Base-by-base conservation (phyloP, 768 basidiomycete species). In the Mycena vulgaris region DNA sequence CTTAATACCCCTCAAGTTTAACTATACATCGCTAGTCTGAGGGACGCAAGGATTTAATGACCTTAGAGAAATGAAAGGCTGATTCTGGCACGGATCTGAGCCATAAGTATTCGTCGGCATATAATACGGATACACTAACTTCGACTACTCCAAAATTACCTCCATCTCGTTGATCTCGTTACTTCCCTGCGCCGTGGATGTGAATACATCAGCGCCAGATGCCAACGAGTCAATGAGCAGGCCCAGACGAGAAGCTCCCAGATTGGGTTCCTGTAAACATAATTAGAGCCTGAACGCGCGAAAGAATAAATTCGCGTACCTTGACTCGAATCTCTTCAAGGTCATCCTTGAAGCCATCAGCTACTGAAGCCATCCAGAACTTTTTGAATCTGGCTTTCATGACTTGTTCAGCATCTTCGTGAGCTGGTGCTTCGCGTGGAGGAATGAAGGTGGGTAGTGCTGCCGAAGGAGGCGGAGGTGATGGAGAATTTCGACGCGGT, bases 341-440 rank as follows among this genome's bases (percentile, higher is more conserved):
- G 78, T 96, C 95, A 52, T 93, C 91, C 70, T 88, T 89, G 80
- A 96, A 96, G 14, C 89, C 94, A 77, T 95, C 93, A 2, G 90
- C 93, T 9, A 95, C 87, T 0, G 92, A 89, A 3, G 89, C 82
- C 94, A 96, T 95, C 95, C 95, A 96, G 76, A 96, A 95, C 78
- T 91, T 91, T 63, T 91, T 83, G 78, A 96, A 96, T 49, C 85
- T 88, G 37, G 89, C 89, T 75, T 89, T 91, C 76, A 95, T 78
- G 10, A 78, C 76, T 49, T 86, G 81, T 68, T 95, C 92, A 33
- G 80, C 76, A 35, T 83, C 80, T 27, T 76, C 79, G 17, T 70
- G 69, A 14, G 25, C 65, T 19, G 63, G 53, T 23, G 56, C 67
- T 21, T 78, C 62, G 58, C 5, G 75, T 58, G 80, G 70, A 5